Base-by-base conservation (phyloP, 1,284 basidiomycete genomes). In the Cutaneotrichosporon daszewskae region DNA sequence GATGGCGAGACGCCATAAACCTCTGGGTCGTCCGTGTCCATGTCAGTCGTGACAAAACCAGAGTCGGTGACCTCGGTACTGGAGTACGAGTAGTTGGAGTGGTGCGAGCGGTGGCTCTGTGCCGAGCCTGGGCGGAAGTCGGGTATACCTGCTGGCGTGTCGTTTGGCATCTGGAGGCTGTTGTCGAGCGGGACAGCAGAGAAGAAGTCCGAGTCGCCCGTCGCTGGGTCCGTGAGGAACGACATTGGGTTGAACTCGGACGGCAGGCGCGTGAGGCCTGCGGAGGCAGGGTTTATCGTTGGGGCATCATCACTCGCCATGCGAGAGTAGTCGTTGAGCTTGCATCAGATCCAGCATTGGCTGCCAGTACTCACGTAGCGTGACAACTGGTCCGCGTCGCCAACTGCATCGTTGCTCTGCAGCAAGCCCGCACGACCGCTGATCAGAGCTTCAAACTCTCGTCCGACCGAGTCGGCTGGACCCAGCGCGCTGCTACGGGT, bases 31-130 rank as follows among this genome's bases (percentile, higher is more conserved):
- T 47, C 45, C 25, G 37, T 47, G 29, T 45, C 43, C 37, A 44
- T 27, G 31, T 54, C 52, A 10, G 52, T 54, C n/a, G 42, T 41
- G 36, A 38, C 32, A 17, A 23, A 43, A n/a, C n/a, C n/a, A n/a
- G n/a, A n/a, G 28, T 37, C 35, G 26, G 25, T 35, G 10, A 29
- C 40, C 14, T 42, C 40, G 13, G 43, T 39, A 7, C 31, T 34
- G 10, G 43, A 40, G 32, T 24, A 25, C 29, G 37, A 38, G 22
- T 32, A 26, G 31, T 26, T 8, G 14, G 44, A 46, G 33, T 37
- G 40, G 27, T 24, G 19, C 18, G 47, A 44, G 20, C 32, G 39
- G 33, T 46, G 40, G 32, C 36, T 39, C 9, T 32, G 27, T 4
- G 52, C 36, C 4, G 48, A 50, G 3, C 26, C 18, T 3, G 52